Conservation (phyloP, 495 filamentous ascomycete genomes). For the Melanomma pulvis-pyrius region DNA sequence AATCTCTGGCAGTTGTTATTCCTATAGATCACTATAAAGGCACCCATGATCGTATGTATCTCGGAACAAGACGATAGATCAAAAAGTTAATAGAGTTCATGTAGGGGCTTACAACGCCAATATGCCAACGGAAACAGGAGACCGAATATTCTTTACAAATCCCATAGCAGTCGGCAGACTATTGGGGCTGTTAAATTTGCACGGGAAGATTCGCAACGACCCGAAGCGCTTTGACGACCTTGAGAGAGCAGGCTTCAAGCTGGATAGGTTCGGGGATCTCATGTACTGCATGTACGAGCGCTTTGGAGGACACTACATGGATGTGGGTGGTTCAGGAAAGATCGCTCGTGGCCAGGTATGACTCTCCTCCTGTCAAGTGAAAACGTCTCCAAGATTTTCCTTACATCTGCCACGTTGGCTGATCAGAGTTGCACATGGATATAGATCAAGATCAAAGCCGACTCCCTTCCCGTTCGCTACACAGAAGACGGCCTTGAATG, state of each 20-base stretch:
- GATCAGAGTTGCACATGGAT: no score
- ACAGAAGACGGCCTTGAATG: conserved; percentile 44
- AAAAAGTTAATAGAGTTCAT: no score
- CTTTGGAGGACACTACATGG: conserved; percentile 50
- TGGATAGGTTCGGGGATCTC: conserved; percentile 42
- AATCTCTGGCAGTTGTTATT: no score
- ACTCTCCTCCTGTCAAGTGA: no score
- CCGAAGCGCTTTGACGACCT: conserved; percentile 46
- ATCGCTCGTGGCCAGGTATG: conserved; percentile 41
- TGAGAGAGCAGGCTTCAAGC: conserved; percentile 43
- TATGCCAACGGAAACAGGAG: conserved; percentile 40
- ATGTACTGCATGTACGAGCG: conserved; percentile 39
- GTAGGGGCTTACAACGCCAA: conserved; percentile 47
- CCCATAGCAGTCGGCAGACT: conserved; percentile 38
- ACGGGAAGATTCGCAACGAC: conserved; percentile 5
- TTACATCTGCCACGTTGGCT: no score
- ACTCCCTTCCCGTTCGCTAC: conserved; percentile 39
- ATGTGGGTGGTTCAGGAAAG: conserved; percentile 46
- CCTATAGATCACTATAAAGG: conserved; percentile 35
- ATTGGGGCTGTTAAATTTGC: not conserved
- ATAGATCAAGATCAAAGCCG: conserved; percentile 46
- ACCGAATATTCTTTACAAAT: conserved; percentile 31
- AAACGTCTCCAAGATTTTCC: no score
- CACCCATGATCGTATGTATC: conserved; percentile 16
- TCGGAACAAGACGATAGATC: no score